These are phyloP conservation scores for Alternaria tenuissima DNA, from an alignment of 2,329 filamentous ascomycete species.

Conservation along the genomic window DNA sequence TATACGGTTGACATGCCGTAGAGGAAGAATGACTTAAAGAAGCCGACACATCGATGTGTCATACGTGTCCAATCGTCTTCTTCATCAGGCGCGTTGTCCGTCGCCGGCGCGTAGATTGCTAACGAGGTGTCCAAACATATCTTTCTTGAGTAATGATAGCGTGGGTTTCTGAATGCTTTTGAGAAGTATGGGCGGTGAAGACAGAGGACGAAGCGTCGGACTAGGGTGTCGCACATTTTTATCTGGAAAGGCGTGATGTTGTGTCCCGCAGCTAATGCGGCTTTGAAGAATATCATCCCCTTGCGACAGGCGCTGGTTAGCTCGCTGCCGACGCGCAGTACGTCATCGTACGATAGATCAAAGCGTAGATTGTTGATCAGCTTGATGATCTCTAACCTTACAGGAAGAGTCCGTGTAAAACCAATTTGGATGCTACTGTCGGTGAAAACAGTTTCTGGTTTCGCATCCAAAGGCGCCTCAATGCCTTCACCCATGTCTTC, in stretches of 20 bases:
- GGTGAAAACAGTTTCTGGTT: conserved; percentile 40
- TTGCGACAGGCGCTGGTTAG: conserved; percentile 35
- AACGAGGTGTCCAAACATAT: conserved; percentile 54
- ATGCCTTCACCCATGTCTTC: conserved; percentile 47
- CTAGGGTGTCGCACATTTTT: conserved; percentile 61
- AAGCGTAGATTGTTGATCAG: conserved; percentile 45
- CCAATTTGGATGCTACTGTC: conserved; percentile 49
- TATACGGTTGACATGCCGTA: conserved; percentile 36
- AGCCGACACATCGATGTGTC: conserved; percentile 29
- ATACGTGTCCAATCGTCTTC: conserved; percentile 37
- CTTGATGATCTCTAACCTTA: conserved; percentile 48
- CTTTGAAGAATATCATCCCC: conserved; percentile 25
- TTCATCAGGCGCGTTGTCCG: conserved; percentile 6
- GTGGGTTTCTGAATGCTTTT: conserved; percentile 54
- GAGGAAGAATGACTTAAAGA: conserved; percentile 35
- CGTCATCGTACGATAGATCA: conserved; percentile 41
- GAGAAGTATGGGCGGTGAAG: conserved; percentile 62
- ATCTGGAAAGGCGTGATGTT: conserved; percentile 47
- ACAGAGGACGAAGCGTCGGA: conserved; percentile 64
- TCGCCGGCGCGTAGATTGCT: conserved; percentile 28
- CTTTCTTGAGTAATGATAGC: conserved; percentile 60
- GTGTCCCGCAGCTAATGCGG: conserved; percentile 15
- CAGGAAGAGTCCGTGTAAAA: conserved; percentile 46
- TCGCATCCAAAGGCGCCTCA: conserved; percentile 27
- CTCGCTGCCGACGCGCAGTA: conserved; percentile 36